A percentile compares a stretch with the other conserved stretches of the same genome.
phyloP scores from a whole-genome alignment of 2,329 filamentous ascomycete genomes.

The Sporothrix humicola region DNA sequence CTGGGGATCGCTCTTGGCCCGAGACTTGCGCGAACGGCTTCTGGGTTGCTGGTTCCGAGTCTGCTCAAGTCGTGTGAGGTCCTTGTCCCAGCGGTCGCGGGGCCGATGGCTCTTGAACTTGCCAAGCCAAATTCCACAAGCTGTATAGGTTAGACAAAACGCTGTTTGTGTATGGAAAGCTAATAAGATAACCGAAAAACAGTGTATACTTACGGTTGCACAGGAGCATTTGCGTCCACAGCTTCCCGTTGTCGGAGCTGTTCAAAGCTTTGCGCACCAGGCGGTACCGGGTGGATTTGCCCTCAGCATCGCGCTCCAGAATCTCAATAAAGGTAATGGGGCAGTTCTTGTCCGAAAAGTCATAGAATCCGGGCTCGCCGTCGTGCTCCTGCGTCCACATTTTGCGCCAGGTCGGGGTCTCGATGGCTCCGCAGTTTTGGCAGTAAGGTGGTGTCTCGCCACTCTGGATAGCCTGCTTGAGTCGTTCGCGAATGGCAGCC shows the following conservation, averaged over 20 bases:
- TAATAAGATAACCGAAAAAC: neutral
- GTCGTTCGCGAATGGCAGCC: conserved; percentile 61
- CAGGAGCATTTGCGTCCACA: conserved; percentile 74
- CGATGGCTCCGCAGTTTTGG: conserved; percentile 90
- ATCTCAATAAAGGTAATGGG: conserved; percentile 76
- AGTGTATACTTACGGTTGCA: conserved; percentile 76
- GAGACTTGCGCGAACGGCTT: conserved; percentile 55
- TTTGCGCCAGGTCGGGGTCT: conserved; percentile 95
- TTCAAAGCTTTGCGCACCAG: conserved; percentile 77
- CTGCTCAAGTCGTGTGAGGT: conserved; percentile 58
- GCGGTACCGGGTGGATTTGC: conserved; percentile 70
- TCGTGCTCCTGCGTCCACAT: conserved; percentile 80
- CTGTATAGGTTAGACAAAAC: conserved; percentile 46
- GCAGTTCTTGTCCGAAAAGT: conserved; percentile 74
- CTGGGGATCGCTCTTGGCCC: conserved; percentile 55
- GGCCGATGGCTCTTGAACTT: conserved; percentile 88
- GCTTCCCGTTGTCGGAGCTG: conserved; percentile 65
- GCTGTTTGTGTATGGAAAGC: neutral
- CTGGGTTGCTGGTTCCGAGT: conserved; percentile 50
- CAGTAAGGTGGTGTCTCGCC: conserved; percentile 90
- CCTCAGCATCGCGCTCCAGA: conserved; percentile 65
- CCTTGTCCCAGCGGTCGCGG: conserved; percentile 79
- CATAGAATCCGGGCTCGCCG: conserved; percentile 71
- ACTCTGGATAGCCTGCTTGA: conserved; percentile 70
- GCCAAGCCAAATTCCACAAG: conserved; percentile 92